Evolutionary conservation across 495 filamentous ascomycete genomes (phyloP), one percentile per base, ranked within the genome.

Genomic region (Penicillium odoratum): DNA sequence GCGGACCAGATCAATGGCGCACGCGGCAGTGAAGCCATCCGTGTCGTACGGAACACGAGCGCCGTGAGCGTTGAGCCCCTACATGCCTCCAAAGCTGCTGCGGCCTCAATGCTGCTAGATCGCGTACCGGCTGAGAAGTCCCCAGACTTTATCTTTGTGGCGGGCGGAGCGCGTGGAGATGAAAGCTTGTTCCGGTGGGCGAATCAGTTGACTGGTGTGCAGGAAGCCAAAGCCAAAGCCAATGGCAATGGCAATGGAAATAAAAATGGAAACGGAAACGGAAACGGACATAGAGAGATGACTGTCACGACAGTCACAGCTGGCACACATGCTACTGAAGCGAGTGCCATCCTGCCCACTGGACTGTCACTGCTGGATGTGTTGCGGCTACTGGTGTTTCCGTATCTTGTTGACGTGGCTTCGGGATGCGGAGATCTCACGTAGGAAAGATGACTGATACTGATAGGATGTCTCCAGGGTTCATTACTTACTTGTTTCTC

Each of bases 151-250:
- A 66, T 96, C 28, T 84, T 94, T 73, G 89, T 93, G 16, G 80
- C 87, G 36, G 92, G 92, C 40, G 87, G 93, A 61, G 84, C 89
- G 25, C 84, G 91, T 8, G 89, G 90, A 53, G 90, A 93, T 61
- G 91, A 96, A 61, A 83, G 87, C 55, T 80, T 94, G 49, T 96
- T 92, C 71, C 87, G 84, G 33, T 96, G 91, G 92, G 92, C 91
- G 16, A 92, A 94, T 74, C 67, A 78, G 9, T 68, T 93, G 28
- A 73, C 21, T 13, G 31, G n/a, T 5, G 26, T 30, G 33, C 29
- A 68, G 1, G 65, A 66, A 16, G 66, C 71, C n/a, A 57, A 59
- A 4, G 66, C 71, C n/a, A 57, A 59, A 4, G 75, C 89, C 11
- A 21, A 15, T 38, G 18, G 15, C 10, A 40, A 53, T 38, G 45